Conservation (phyloP, 1,139 yeast species). For the Meyerozyma smithsonii region DNA sequence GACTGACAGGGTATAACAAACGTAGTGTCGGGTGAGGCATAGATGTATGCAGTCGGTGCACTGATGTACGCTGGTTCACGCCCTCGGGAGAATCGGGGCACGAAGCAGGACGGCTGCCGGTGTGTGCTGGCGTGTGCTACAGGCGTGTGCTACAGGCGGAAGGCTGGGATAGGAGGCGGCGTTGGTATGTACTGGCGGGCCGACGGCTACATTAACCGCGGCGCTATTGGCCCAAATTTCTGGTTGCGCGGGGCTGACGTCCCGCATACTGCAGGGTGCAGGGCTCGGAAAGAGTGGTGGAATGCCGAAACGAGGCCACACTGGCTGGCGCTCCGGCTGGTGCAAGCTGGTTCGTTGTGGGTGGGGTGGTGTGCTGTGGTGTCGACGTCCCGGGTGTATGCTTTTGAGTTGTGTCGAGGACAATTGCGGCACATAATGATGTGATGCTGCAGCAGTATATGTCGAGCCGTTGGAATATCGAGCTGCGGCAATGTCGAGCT, state of each 20-base stretch:
- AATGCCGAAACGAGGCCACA: neutral
- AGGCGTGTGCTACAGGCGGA: too few species aligned
- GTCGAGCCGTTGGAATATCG: too few species aligned
- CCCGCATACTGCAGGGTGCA: slow-evolving; percentile 9
- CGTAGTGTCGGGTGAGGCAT: neutral
- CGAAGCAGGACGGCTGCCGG: neutral
- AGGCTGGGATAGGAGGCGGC: too few species aligned
- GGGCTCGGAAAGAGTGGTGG: neutral
- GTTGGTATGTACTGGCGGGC: neutral
- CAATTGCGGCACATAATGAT: too few species aligned
- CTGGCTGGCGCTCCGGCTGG: neutral
- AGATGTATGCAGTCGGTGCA: neutral
- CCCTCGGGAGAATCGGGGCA: neutral
- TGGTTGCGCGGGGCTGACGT: slow-evolving; percentile 5
- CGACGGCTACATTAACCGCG: neutral
- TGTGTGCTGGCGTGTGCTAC: too few species aligned
- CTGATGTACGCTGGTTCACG: neutral
- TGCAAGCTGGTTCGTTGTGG: too few species aligned
- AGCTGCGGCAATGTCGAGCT: too few species aligned
- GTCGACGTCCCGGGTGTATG: too few species aligned
- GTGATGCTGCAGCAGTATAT: too few species aligned
- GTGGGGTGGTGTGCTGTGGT: too few species aligned
- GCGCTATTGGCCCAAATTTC: neutral
- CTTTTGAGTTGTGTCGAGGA: too few species aligned
- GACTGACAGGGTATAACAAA: neutral